A percentile compares a stretch with the other conserved stretches of the same genome.
Conservation (phyloP, 106 monocot species). For the Dendrobium chrysotoxum region DNA sequence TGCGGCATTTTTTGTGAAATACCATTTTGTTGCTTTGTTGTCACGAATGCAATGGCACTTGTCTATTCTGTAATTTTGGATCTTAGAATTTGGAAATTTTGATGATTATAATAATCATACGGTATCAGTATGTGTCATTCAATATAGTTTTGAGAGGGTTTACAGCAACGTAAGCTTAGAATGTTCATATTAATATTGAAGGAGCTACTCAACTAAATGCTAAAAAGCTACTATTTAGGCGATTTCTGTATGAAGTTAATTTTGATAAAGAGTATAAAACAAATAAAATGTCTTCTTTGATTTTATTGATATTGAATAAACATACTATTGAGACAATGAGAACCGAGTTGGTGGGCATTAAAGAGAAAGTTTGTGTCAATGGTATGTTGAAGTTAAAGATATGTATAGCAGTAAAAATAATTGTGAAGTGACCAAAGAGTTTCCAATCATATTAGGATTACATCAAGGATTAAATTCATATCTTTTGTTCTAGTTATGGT, state of each 20-base stretch:
- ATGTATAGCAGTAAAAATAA: background rate
- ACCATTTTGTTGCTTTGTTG: background rate
- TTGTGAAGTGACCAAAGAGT: background rate
- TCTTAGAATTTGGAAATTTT: background rate
- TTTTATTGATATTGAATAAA: too few relatives aligned
- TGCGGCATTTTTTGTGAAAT: background rate
- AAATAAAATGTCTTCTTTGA: background rate
- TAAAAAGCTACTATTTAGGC: background rate
- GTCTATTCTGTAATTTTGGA: background rate
- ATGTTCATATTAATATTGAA: background rate
- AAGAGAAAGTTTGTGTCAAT: background rate
- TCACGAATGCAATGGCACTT: background rate
- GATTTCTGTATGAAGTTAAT: background rate
- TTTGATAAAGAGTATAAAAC: background rate
- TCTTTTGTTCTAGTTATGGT: too few relatives aligned
- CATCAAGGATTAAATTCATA: background rate
- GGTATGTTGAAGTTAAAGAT: background rate
- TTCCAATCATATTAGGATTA: background rate
- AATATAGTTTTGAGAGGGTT: background rate
- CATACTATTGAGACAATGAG: background rate
- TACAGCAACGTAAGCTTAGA: background rate
- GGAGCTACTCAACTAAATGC: background rate
- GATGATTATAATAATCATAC: background rate
- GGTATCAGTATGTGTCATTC: background rate
- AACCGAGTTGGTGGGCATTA: background rate